Evolutionary conservation across 2,329 filamentous ascomycete species (phyloP).

Genomic region (Thelonectria rubi): DNA sequence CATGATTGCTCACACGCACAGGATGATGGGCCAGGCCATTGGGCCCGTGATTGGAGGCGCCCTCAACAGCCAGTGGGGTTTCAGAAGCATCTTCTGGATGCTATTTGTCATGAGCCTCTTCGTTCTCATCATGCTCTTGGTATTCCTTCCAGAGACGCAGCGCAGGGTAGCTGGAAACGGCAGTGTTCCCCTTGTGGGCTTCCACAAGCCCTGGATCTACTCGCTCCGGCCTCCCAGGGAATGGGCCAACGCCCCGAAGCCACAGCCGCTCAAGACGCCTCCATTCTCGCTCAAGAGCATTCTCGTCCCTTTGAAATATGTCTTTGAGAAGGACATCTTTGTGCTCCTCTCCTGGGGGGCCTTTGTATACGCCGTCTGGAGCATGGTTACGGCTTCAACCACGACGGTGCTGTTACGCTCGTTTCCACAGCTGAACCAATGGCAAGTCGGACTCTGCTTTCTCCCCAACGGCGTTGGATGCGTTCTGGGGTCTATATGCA

Average conservation of each 20-base stretch:
- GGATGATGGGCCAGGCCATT: slow-evolving; percentile 17
- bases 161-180: slow-evolving; percentile 20
- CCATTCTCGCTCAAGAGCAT: not conserved
- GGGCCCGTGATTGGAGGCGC: slow-evolving; percentile 20
- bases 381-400: slow-evolving; percentile 20
- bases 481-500: not conserved
- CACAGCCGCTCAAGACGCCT: not conserved
- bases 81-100: slow-evolving; percentile 19
- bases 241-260: not conserved
- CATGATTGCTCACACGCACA: not conserved
- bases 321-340: slow-evolving; percentile 18
- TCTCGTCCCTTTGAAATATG: slow-evolving; percentile 7
- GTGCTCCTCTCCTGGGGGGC: slow-evolving; percentile 7
- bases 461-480: slow-evolving; percentile 10
- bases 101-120: slow-evolving; percentile 9
- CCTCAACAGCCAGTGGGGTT: slow-evolving; percentile 13
- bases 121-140: not conserved
- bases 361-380: slow-evolving; percentile 20
- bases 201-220: slow-evolving; percentile 17
- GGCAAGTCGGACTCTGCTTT: slow-evolving; percentile 16
- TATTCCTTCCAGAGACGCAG: slow-evolving; percentile 18
- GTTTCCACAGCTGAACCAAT: slow-evolving; percentile 9
- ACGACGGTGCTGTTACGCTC: slow-evolving; percentile 5
- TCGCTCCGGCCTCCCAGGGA: not conserved
- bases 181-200: not conserved